A percentile compares a stretch with the other conserved stretches of the same genome.
phyloP scores from a whole-genome alignment of 83 land plant genomes.

The Diphasiastrum complanatum region DNA sequence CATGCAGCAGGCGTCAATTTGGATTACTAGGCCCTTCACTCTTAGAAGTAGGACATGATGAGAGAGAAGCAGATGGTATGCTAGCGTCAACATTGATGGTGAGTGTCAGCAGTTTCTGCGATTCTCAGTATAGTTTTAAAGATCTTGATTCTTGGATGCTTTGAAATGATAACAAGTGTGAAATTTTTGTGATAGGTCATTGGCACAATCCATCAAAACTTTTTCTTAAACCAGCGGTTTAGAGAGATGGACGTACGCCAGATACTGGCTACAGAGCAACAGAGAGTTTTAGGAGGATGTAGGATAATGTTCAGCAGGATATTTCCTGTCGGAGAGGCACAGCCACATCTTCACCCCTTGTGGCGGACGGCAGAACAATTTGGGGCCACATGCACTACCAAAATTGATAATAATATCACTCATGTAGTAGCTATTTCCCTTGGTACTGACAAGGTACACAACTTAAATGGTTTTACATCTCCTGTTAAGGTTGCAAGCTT shows the following conservation, averaged over 20 bases:
- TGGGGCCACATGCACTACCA: slow-evolving; percentile 85
- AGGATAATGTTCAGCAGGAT: slow-evolving; percentile 79
- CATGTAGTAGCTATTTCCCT: slow-evolving; percentile 95
- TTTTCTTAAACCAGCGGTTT: slow-evolving; percentile 54
- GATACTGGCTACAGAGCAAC: slow-evolving; percentile 78
- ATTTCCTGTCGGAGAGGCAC: slow-evolving; percentile 87
- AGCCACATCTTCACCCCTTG: slow-evolving; percentile 88
- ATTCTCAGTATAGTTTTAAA: not conserved
- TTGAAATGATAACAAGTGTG: no score
- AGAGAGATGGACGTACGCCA: slow-evolving; percentile 83
- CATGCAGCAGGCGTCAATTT: slow-evolving; percentile 97
- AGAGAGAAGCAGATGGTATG: slow-evolving; percentile 92
- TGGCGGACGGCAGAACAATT: slow-evolving; percentile 98
- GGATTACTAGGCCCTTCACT: slow-evolving; percentile 91
- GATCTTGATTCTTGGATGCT: no score
- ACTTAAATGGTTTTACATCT: not conserved
- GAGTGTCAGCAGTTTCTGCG: not conserved
- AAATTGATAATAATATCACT: slow-evolving; percentile 84
- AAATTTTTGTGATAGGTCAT: slow-evolving; percentile 55
- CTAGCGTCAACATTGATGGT: slow-evolving; percentile 80
- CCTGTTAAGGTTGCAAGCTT: no score
- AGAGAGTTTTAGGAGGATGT: slow-evolving; percentile 67
- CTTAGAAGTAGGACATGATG: slow-evolving; percentile 94
- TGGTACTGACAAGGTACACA: slow-evolving; percentile 95
- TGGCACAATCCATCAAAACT: slow-evolving; percentile 69